A percentile compares a stretch with the other conserved stretches of the same genome.
phyloP scores from a whole-genome alignment of 495 filamentous ascomycete genomes.

The Lophiotrema nucula region DNA sequence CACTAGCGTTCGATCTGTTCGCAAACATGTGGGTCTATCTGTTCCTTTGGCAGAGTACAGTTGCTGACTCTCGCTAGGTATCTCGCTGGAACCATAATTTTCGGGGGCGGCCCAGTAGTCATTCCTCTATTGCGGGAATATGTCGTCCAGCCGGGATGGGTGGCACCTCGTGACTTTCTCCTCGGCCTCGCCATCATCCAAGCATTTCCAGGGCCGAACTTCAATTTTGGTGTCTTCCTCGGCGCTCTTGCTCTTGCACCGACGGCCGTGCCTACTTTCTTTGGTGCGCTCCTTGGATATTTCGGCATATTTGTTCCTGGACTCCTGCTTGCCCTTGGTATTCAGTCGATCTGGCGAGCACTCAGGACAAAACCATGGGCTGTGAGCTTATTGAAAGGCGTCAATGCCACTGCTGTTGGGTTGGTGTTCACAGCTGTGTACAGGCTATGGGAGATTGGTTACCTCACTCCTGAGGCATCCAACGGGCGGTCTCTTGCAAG shows the following conservation, averaged over 20 bases:
- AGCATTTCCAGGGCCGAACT: constrained; percentile 81
- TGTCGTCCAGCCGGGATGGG: constrained; percentile 78
- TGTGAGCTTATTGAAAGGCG: constrained; percentile 58
- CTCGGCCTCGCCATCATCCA: constrained; percentile 81
- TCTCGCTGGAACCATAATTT: constrained; percentile 85
- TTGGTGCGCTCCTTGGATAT: constrained; percentile 64
- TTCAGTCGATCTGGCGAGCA: constrained; percentile 68
- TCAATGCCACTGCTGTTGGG: constrained; percentile 76
- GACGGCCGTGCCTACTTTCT: constrained; percentile 42
- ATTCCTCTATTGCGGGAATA: constrained; percentile 78
- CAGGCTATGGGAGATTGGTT: constrained; percentile 75
- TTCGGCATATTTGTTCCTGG: constrained; percentile 75
- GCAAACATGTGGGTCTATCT: too few relatives aligned
- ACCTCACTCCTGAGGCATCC: constrained; percentile 51
- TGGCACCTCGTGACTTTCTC: constrained; percentile 73
- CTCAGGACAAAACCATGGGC: constrained; percentile 56
- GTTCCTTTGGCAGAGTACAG: too few relatives aligned
- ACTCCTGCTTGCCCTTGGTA: constrained; percentile 61
- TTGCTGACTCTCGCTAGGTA: too few relatives aligned
- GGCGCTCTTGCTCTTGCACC: constrained; percentile 58
- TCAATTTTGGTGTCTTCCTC: constrained; percentile 83
- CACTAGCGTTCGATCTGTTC: constrained; percentile 64
- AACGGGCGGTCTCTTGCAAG: constrained; percentile 58
- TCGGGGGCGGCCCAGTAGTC: constrained; percentile 83
- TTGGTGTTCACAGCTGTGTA: constrained; percentile 87